Evolutionary conservation across 129 eudicot species (phyloP).

Genomic region (Rutidosis leptorrhynchoides): DNA sequence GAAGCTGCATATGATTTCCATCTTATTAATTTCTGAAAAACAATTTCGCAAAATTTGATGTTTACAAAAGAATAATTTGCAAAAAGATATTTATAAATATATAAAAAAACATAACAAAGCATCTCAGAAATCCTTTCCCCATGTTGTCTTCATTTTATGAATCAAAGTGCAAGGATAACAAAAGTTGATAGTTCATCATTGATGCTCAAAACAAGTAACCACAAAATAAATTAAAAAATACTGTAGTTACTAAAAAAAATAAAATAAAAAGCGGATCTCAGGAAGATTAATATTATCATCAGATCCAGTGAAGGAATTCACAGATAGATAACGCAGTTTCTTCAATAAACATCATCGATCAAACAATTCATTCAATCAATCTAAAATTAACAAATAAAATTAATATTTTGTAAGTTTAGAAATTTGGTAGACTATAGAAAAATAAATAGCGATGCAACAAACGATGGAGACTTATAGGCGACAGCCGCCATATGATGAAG

Average conservation of each 20-base stretch:
- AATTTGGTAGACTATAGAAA: not conserved
- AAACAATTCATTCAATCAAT: not conserved
- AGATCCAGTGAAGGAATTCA: constrained; percentile 25
- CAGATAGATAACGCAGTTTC: constrained; percentile 53
- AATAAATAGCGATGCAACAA: not conserved
- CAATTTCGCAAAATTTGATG: too few relatives aligned
- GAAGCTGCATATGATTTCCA: too few relatives aligned
- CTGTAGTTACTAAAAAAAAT: not conserved
- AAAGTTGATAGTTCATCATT: constrained; percentile 3
- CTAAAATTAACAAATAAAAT: not conserved
- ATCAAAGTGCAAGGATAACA: constrained; percentile 24
- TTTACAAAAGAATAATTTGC: too few relatives aligned
- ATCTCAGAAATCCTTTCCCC: constrained; percentile 20
- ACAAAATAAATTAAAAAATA: not conserved
- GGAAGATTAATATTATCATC: constrained; percentile 19
- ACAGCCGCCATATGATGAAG: not conserved
- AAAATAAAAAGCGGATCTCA: not conserved
- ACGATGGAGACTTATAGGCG: not conserved
- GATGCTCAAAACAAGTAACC: not conserved
- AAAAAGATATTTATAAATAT: too few relatives aligned
- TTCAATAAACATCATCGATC: not conserved
- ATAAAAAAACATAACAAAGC: not conserved
- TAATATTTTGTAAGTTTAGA: not conserved
- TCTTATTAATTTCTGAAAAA: too few relatives aligned
- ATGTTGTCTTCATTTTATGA: constrained; percentile 12